These are phyloP conservation scores for Podospora australis DNA, from an alignment of 495 filamentous ascomycete species.

Conservation along the genomic window DNA sequence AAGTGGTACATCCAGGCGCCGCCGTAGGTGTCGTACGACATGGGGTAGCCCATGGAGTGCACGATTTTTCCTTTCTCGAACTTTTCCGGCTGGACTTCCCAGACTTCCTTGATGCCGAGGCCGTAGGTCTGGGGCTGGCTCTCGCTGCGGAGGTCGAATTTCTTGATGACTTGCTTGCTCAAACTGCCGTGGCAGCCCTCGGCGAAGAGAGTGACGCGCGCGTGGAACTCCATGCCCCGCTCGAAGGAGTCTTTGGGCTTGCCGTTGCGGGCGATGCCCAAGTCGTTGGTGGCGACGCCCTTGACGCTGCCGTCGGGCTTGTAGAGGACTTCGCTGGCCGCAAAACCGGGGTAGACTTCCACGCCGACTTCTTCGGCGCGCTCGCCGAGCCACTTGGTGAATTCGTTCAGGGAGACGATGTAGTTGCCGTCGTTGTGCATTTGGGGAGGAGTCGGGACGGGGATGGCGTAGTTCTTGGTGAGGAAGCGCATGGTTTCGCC, in stretches of 20 bases:
- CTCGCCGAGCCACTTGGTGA: constrained; percentile 91
- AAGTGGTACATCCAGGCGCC: constrained; percentile 99
- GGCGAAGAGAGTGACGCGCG: constrained; percentile 83
- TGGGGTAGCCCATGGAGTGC: constrained; percentile 91
- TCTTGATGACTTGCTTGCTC: constrained; percentile 92
- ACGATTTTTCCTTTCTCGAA: constrained; percentile 78
- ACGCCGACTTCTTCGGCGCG: constrained; percentile 95
- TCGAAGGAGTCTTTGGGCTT: constrained; percentile 89
- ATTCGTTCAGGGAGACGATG: constrained; percentile 90
- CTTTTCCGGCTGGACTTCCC: constrained; percentile 92
- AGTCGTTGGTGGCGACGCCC: constrained; percentile 94
- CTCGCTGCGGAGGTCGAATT: constrained; percentile 83
- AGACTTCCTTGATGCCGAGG: constrained; percentile 91
- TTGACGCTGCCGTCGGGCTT: constrained; percentile 77
- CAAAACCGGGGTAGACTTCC: constrained; percentile 96
- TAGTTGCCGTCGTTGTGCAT: constrained; percentile 99
- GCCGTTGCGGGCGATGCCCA: constrained; percentile 74
- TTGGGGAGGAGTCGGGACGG: constrained; percentile 84
- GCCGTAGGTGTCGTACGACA: constrained; percentile 86
- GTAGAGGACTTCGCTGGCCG: constrained; percentile 89
- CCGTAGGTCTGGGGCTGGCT: constrained; percentile 93
- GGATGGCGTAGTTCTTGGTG: constrained; percentile 71
- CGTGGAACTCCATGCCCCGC: constrained; percentile 97
- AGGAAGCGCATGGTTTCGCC: constrained; percentile 89
- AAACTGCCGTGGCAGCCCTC: constrained; percentile 97